These are phyloP conservation scores for Fonsecaea pedrosoi DNA, from an alignment of 2,329 filamentous ascomycete genomes.

Conservation along the genomic window DNA sequence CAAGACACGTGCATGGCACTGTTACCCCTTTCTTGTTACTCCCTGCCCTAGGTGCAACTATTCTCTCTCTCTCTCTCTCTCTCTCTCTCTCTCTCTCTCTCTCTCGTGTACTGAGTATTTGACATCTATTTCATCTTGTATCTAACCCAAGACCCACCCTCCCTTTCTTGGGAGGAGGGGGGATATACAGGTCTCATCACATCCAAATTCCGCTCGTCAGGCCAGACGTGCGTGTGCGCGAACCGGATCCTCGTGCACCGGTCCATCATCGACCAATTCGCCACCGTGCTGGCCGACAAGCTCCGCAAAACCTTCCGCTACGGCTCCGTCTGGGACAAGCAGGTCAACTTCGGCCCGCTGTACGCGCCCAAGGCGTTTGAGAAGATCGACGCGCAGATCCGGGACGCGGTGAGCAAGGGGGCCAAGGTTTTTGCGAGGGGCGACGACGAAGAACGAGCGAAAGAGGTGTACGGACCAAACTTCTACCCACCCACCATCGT, in stretches of 20 bases:
- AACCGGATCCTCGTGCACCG: constrained; percentile 89
- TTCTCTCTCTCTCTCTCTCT: not conserved
- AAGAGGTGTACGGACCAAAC: constrained; percentile 68
- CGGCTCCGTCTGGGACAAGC: constrained; percentile 77
- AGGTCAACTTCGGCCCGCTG: constrained; percentile 82
- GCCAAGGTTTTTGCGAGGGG: constrained; percentile 67
- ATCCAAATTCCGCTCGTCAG: constrained; percentile 58
- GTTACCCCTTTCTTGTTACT: not conserved
- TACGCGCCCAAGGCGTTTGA: constrained; percentile 77
- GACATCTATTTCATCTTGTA: no score
- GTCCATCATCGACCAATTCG: constrained; percentile 81
- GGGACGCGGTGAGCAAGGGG: constrained; percentile 80
- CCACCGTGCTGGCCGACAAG: constrained; percentile 66
- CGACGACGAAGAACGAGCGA: not conserved
- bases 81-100: not conserved
- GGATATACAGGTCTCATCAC: constrained; percentile 24
- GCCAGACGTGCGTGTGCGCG: constrained; percentile 90
- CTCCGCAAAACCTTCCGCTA: constrained; percentile 66
- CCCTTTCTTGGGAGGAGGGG: no score
- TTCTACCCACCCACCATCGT: constrained; percentile 84
- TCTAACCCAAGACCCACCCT: no score
- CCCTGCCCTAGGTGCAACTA: no score
- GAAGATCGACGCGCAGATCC: constrained; percentile 76
- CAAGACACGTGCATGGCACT: no score
- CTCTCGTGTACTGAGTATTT: not conserved